These are phyloP conservation scores for Artemisia annua DNA, from an alignment of 129 eudicot genomes.

Conservation along the genomic window DNA sequence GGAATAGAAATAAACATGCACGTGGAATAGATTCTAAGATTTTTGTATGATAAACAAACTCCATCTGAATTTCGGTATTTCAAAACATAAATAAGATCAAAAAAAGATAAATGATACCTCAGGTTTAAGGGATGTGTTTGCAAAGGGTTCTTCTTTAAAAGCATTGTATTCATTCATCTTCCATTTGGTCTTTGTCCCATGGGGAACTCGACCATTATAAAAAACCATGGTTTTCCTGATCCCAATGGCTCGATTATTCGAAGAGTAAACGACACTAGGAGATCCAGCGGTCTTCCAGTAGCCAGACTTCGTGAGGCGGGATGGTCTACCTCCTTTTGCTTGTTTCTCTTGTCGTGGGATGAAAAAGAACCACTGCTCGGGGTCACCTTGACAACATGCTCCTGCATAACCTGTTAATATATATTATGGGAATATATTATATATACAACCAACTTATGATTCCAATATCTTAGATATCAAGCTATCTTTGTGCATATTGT, in stretches of 20 bases:
- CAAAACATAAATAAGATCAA: background rate
- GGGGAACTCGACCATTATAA: conserved; percentile 67
- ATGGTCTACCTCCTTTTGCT: conserved; percentile 62
- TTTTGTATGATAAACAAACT: background rate
- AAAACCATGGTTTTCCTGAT: conserved; percentile 69
- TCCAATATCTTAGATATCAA: background rate
- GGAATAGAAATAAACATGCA: background rate
- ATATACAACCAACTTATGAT: background rate
- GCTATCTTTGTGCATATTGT: background rate
- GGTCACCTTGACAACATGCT: conserved; percentile 43
- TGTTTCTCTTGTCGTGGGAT: conserved; percentile 55
- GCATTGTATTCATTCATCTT: conserved; percentile 76
- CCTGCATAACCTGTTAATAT: conserved; percentile 47
- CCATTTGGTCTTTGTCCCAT: conserved; percentile 59
- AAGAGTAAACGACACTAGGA: conserved; percentile 56
- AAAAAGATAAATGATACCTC: conserved; percentile 9
- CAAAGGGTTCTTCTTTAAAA: conserved; percentile 30
- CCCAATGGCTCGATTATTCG: conserved; percentile 46
- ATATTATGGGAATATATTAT: background rate
- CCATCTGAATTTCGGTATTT: background rate
- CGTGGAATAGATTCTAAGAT: background rate
- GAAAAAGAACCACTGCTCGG: conserved; percentile 79
- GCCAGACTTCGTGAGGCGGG: conserved; percentile 55
- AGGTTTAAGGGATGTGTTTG: conserved; percentile 27
- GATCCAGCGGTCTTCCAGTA: conserved; percentile 84